Conservation (phyloP, 2,329 filamentous ascomycete species). For the Xylariaceae sp. region DNA sequence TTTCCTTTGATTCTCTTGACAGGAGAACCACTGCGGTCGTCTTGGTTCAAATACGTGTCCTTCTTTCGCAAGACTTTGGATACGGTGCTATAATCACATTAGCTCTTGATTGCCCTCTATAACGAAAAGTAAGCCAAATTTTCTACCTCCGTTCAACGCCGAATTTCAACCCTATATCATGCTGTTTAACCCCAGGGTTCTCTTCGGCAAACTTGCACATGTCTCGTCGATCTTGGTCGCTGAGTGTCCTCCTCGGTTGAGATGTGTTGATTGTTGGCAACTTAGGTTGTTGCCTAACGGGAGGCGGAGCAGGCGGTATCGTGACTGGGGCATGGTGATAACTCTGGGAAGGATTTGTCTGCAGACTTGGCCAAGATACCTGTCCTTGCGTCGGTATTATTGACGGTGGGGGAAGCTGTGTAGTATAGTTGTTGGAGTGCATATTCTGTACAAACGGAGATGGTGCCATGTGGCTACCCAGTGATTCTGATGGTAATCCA, state of each 20-base stretch:
- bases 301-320: constrained; percentile 54
- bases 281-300: constrained; percentile 52
- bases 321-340: constrained; percentile 60
- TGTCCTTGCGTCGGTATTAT: constrained; percentile 65
- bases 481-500: constrained; percentile 48
- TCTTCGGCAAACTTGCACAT: constrained; percentile 96
- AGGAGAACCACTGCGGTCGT: constrained; percentile 75
- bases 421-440: constrained; percentile 41
- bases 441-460: constrained; percentile 60
- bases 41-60: constrained; percentile 85
- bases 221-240: constrained; percentile 80
- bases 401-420: constrained; percentile 62
- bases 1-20: constrained; percentile 82
- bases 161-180: constrained; percentile 92
- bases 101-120: constrained; percentile 21
- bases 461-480: constrained; percentile 52
- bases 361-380: constrained; percentile 71
- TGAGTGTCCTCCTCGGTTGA: constrained; percentile 81
- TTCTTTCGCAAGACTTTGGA: constrained; percentile 94
- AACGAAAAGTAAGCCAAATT: constrained; percentile 7
- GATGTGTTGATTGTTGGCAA: constrained; percentile 51
- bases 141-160: constrained; percentile 93
- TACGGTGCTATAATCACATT: constrained; percentile 70
- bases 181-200: constrained; percentile 87
- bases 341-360: constrained; percentile 64